These are phyloP conservation scores for Urtica urens DNA, from an alignment of 306 rosid species.

Conservation along the genomic window DNA sequence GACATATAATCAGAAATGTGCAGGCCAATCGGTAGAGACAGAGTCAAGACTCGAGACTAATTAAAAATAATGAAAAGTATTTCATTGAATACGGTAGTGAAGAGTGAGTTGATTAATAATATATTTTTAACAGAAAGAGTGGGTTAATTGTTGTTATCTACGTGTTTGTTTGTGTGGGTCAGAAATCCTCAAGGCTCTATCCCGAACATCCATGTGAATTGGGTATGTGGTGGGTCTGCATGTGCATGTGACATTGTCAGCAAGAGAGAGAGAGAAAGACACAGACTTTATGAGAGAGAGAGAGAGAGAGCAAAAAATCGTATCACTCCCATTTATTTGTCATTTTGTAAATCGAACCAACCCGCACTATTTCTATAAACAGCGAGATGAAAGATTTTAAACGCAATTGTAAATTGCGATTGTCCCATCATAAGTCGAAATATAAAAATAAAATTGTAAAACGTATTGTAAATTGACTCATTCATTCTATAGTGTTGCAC, in stretches of 20 bases:
- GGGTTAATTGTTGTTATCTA: neutral
- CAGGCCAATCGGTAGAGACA: conserved; percentile 30
- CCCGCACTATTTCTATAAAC: conserved; percentile 2
- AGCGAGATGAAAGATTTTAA: too few species aligned
- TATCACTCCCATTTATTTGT: too few species aligned
- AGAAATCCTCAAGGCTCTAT: conserved; percentile 16
- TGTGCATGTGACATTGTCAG: conserved; percentile 86
- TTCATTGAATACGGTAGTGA: neutral
- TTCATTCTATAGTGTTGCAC: too few species aligned
- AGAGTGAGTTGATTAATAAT: neutral
- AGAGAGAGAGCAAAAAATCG: neutral
- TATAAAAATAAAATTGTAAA: too few species aligned
- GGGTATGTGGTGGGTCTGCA: conserved; percentile 59
- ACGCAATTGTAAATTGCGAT: too few species aligned
- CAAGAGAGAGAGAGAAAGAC: neutral
- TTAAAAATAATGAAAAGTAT: conserved; percentile 2
- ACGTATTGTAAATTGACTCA: too few species aligned
- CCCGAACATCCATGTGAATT: conserved; percentile 46
- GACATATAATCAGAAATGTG: too few species aligned
- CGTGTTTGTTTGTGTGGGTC: conserved; percentile 31
- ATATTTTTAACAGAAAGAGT: neutral
- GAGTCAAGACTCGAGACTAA: conserved; percentile 25
- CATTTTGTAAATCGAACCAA: neutral
- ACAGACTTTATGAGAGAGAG: conserved; percentile 1
- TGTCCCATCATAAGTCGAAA: too few species aligned